Evolutionary conservation across 2,329 filamentous ascomycete species (phyloP), one percentile per base, ranked within the genome.

Genomic region (Trichoderma sp.): DNA sequence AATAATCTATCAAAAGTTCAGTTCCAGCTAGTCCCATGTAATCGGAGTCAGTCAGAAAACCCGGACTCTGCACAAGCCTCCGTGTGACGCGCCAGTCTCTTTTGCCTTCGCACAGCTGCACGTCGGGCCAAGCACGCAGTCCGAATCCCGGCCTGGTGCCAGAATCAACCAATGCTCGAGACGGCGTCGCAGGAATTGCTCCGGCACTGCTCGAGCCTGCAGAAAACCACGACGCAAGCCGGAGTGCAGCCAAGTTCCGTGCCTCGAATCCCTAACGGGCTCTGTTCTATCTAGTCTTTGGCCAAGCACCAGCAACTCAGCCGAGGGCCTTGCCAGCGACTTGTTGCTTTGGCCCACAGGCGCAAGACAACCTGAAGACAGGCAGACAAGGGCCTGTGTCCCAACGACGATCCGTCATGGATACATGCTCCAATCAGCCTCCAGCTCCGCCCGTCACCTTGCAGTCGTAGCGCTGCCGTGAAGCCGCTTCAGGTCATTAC

Each of bases 391-490:
- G 60, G 26, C 17, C 43, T 10, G 28, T 28, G 51, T 30, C 17
- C 17, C 9, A 14, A 44, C 41, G 26, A 28, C 41, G 50, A 63
- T 54, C 50, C 60, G 60, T 41, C 41, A 63, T 51, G 41, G 41
- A 10, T 24, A 14, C 19, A 7, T 7, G 41, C 24, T 52, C 55
- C 55, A 58, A 62, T 54, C 56, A 48, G 14, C 21, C 6, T 10
- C 19, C 12, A 3, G 1, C 2, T 50, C 45, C 17, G 14, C 17
- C 57, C n/a, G 50, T 63, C 60, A 63, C 60, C 39, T 17, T 41
- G 50, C 50, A 45, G 41, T 26, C 50, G 48, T 44, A 43, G 59
- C 26, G 21, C 59, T 62, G 59, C 48, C 58, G 58, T 30, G 47
- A 61, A 61, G 58, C 58, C 58, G 58, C 34, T 43, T 9, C n/a